Base-by-base conservation (phyloP, 1,284 basidiomycete genomes). In the Chondrostereum purpureum region DNA sequence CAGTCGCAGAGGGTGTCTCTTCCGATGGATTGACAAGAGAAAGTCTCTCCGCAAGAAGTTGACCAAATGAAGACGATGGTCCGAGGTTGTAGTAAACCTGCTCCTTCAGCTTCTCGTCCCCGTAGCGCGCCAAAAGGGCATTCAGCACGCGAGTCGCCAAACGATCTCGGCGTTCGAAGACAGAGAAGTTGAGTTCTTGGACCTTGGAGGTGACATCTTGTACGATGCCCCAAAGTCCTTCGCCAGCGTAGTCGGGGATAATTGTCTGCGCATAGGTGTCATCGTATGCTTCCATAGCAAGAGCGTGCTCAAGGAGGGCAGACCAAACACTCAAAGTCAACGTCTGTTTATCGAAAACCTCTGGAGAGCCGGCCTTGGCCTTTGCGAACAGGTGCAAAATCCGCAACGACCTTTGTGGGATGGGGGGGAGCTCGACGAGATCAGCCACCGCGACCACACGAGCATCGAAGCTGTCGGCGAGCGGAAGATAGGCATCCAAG, bases 151-250 rank as follows among this genome's bases (percentile, higher is more conserved):
- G 52, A 2, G 52, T 43, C 12, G 59, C 46, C 4, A 65, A 39
- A 14, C 50, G 44, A 2, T 46, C 16, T n/a, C 53, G 50, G 39
- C 68, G 49, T 0, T 53, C 23, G 5, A 50, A 44, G 34, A 70
- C 54, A 2, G 50, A 43, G 17, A 64, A 44, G 0, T 53, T 52
- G 2, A 23, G 13, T 18, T 3, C 13, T 13, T 13, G 20, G 10
- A n/a, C n/a, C 13, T 56, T 50, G 3, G 23, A 40, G 2, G 53
- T 50, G 48, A 70, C 52, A 46, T 71, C 68, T 20, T 59, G 55
- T 2, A 72, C 44, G 4, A 71, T 50, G 6, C 56, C 51, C 14
- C 50, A 37, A 8, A 67, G 50, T 6, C 66, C 67, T 13, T 52
- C 47, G 50, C 63, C 68, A 3, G 59, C 55, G 42, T 62, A 66